These are phyloP conservation scores for Neodidymelliopsis sp. DNA, from an alignment of 2,329 filamentous ascomycete genomes.

Conservation along the genomic window DNA sequence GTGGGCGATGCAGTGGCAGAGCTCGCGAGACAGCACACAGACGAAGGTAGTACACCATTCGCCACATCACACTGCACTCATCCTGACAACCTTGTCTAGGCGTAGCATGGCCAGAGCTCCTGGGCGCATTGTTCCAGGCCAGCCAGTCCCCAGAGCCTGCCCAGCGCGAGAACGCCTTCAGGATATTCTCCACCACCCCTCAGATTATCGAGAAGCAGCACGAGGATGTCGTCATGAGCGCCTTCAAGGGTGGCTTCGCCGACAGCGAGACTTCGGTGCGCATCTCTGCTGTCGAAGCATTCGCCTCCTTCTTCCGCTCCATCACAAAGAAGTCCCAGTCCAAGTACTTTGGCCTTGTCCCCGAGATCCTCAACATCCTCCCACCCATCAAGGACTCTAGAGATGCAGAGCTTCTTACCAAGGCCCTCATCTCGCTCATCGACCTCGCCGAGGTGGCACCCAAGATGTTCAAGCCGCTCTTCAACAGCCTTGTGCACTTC, in stretches of 20 bases:
- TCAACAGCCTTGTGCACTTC: slow-evolving; percentile 91
- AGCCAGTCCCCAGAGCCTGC: slow-evolving; percentile 85
- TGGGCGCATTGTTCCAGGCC: slow-evolving; percentile 84
- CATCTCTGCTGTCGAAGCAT: slow-evolving; percentile 94
- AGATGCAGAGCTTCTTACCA: slow-evolving; percentile 90
- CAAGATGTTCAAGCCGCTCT: slow-evolving; percentile 97
- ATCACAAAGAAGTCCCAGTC: slow-evolving; percentile 85
- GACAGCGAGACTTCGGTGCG: slow-evolving; percentile 85
- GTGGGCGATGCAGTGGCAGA: slow-evolving; percentile 98
- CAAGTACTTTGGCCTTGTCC: slow-evolving; percentile 87
- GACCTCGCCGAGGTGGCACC: slow-evolving; percentile 93
- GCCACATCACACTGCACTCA: neutral
- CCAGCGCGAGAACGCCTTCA: slow-evolving; percentile 90
- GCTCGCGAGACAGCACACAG: slow-evolving; percentile 91
- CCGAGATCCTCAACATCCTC: slow-evolving; percentile 91
- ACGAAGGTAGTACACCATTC: slow-evolving; percentile 72
- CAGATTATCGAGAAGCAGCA: slow-evolving; percentile 96
- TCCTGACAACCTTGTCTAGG: slow-evolving; percentile 57
- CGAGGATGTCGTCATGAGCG: slow-evolving; percentile 84
- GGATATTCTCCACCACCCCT: slow-evolving; percentile 93
- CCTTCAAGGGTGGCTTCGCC: slow-evolving; percentile 91
- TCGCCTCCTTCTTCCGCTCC: slow-evolving; percentile 93
- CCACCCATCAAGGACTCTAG: slow-evolving; percentile 91
- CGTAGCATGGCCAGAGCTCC: slow-evolving; percentile 87
- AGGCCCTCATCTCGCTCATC: slow-evolving; percentile 88